Evolutionary conservation across 2,329 filamentous ascomycete species (phyloP), one percentile per base, ranked within the genome.

Genomic region (Davidsoniella australis): DNA sequence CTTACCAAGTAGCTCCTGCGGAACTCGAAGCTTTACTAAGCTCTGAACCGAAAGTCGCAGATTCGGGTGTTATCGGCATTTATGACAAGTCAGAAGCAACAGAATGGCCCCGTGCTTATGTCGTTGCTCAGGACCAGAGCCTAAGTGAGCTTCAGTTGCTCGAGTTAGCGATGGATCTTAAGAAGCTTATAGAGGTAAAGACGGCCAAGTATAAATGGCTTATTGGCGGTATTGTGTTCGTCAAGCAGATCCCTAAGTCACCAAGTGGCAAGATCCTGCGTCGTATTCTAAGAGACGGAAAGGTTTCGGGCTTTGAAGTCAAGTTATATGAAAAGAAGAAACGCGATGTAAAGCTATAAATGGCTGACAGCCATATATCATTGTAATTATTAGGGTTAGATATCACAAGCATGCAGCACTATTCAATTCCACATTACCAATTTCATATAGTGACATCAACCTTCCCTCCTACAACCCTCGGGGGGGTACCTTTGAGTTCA

Each of bases 181-280:
- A 72, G 56, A 59, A 60, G 16, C 74, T 75, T 60, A 70, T 83
- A 47, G 72, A 76, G 45, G 66, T 69, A 57, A 71, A 72, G 44
- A 73, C 81, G 24, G 72, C 76, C 0, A 68, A 64, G 53, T 75
- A 79, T 58, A 87, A 87, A 64, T 72, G 75, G 59, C 67, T 86
- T 53, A 77, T 75, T 4, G 82, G 82, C 0, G 82, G 82, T 1
- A 72, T 87, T n/a, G 64, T 70, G 9, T 84, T 86, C 58, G 66
- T 82, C 3, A 72, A 81, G 33, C 66, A 66, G 10, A 78, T 87
- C 29, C 81, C 82, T n/a, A 86, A 83, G 66, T 84, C 82, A 53
- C 72, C 76, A 2, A 69, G 67, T 41, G 69, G 69, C 1, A 71
- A 71, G 61, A 68, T 71, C 37, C 55, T 71, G 47, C 60, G 69